phyloP scores from a whole-genome alignment of 2,329 filamentous ascomycete genomes.

The Penicillium aurantiogriseum region DNA sequence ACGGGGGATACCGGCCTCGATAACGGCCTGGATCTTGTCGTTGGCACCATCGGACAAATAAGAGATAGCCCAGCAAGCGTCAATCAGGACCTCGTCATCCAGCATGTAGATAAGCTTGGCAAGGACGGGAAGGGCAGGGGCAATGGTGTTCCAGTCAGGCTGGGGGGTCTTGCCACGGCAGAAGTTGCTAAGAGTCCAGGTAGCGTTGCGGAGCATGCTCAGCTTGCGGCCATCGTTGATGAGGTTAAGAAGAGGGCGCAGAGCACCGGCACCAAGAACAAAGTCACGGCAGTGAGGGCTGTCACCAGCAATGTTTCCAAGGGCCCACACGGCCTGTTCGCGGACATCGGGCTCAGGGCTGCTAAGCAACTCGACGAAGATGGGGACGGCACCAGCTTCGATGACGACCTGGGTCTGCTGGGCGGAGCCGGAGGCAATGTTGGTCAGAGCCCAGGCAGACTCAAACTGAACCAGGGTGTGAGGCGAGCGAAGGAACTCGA shows the following conservation, averaged over 20 bases:
- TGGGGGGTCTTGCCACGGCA: constrained; percentile 99
- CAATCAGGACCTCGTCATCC: constrained; percentile 96
- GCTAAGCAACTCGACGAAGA: constrained; percentile 92
- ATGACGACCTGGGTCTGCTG: constrained; percentile 98
- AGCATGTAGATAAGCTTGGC: constrained; percentile 98
- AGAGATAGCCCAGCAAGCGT: constrained; percentile 99
- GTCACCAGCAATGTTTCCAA: constrained; percentile 98
- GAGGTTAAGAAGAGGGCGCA: constrained; percentile 83
- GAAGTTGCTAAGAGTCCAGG: constrained; percentile 99
- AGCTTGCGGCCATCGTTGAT: constrained; percentile 97
- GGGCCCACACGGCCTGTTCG: constrained; percentile 96
- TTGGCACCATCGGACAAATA: constrained; percentile 98
- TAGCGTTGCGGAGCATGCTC: constrained; percentile 98
- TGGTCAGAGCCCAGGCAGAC: constrained; percentile 97
- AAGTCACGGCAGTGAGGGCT: constrained; percentile 97
- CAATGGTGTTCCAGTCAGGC: constrained; percentile 95
- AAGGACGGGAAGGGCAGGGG: constrained; percentile 89
- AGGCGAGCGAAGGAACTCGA: constrained; percentile 95
- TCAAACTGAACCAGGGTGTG: constrained; percentile 99
- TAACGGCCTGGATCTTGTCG: constrained; percentile 98
- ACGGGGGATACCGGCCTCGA: constrained; percentile 95
- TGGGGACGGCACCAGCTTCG: constrained; percentile 94
- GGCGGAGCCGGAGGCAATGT: constrained; percentile 96
- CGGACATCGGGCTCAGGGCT: constrained; percentile 97
- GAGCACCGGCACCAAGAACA: constrained; percentile 84